Percentiles rank a stretch among this genome's conserved stretches.
Conservation (phyloP, 2,329 filamentous ascomycete genomes). For the Alternaria viburni region DNA sequence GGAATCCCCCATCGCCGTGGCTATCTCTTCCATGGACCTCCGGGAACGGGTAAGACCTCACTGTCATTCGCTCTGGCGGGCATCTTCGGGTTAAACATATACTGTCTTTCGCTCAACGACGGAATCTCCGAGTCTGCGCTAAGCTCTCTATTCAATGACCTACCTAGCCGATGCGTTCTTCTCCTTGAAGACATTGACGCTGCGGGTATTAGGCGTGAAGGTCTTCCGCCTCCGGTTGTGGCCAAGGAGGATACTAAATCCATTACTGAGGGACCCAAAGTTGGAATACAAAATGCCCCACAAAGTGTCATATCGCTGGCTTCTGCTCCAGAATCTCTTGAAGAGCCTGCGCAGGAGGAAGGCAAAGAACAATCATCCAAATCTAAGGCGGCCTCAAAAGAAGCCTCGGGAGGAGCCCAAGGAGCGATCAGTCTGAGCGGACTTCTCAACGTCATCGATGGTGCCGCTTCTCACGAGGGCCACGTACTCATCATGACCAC, state of each 20-base stretch:
- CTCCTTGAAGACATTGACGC: constrained; percentile 57
- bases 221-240: not conserved
- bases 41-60: constrained; percentile 60
- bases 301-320: no score
- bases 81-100: constrained; percentile 55
- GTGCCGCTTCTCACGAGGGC: constrained; percentile 79
- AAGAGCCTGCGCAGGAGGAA: no score
- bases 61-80: constrained; percentile 51
- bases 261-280: not conserved
- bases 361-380: no score
- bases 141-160: constrained; percentile 50
- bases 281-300: not conserved
- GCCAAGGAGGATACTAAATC: not conserved
- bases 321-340: no score
- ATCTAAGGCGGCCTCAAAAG: no score
- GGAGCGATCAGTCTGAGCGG: constrained; percentile 74
- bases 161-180: constrained; percentile 54
- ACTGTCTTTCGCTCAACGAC: constrained; percentile 61
- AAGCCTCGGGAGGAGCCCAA: no score
- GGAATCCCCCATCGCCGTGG: not conserved
- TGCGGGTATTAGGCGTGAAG: constrained; percentile 45
- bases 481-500: constrained; percentile 83
- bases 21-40: not conserved
- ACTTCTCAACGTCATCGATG: constrained; percentile 82
- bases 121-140: constrained; percentile 73